phyloP scores from a whole-genome alignment of 345 rosid species.

The Rubroshorea leprosula region DNA sequence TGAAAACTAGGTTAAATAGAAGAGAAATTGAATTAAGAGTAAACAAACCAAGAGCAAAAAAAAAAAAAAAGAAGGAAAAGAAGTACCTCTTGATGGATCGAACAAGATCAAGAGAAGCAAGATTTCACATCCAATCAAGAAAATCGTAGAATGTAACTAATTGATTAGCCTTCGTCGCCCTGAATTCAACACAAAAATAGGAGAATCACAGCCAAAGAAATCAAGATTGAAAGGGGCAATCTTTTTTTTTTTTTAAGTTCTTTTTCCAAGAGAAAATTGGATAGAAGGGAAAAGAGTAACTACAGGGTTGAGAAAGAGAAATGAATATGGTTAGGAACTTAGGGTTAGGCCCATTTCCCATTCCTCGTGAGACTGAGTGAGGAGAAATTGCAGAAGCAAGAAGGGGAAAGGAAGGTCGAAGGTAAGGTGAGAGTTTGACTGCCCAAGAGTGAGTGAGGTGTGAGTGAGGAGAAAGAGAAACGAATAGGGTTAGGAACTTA shows the following conservation, averaged over 20 bases:
- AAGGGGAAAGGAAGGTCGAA: no score
- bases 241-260: not conserved
- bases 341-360: no score
- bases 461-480: no score
- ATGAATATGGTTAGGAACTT: no score
- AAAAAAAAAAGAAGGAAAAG: not conserved
- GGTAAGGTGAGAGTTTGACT: no score
- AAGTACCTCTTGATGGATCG: conserved; percentile 66
- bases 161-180: conserved; percentile 13
- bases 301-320: not conserved
- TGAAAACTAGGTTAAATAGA: no score
- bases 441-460: no score
- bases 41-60: not conserved
- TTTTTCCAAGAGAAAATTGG: not conserved
- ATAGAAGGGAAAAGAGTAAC: not conserved
- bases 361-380: no score
- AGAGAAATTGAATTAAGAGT: not conserved
- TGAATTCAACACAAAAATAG: not conserved
- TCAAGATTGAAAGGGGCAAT: not conserved
- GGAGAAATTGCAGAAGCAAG: no score
- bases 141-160: conserved; percentile 38
- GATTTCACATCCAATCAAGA: conserved; percentile 51
- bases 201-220: not conserved
- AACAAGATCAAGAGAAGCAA: conserved; percentile 51
- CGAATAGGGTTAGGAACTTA: no score